Percentiles rank a stretch among this genome's conserved stretches.
Evolutionary conservation across 139 green algal genomes (phyloP).

Genomic region (Medakamo hakoo): DNA sequence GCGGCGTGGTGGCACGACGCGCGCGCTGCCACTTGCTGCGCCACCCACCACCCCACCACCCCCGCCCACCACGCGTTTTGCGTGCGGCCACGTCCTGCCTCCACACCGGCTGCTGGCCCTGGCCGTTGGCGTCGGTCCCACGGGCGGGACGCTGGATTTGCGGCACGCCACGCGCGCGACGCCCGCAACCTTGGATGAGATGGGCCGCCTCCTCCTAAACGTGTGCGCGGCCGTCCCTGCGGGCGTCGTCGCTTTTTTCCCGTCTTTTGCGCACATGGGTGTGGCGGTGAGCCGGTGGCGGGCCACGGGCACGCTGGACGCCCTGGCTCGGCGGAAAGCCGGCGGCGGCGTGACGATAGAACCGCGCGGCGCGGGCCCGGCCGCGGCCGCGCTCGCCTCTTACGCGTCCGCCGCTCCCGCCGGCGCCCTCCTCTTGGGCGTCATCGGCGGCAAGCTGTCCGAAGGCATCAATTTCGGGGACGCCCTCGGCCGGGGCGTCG

Average conservation of each 20-base stretch:
- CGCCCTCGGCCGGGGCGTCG: constrained; percentile 76
- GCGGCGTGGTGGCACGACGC: background rate
- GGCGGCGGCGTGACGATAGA: too few species aligned
- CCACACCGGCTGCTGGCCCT: constrained; percentile 13
- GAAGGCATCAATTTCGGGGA: constrained; percentile 99
- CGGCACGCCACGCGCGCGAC: constrained; percentile 11
- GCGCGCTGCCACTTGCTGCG: too few species aligned
- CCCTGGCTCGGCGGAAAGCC: constrained; percentile 35
- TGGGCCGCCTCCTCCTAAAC: constrained; percentile 56
- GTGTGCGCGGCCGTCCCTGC: constrained; percentile 25
- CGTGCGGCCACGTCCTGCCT: background rate
- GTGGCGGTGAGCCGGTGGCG: constrained; percentile 28
- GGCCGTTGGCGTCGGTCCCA: constrained; percentile 24
- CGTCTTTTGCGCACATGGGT: constrained; percentile 67
- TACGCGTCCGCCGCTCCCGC: background rate
- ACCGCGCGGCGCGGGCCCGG: too few species aligned
- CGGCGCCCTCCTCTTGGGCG: constrained; percentile 76
- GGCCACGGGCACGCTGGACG: constrained; percentile 21
- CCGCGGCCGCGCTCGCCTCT: too few species aligned
- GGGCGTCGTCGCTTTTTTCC: constrained; percentile 82
- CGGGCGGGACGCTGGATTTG: constrained; percentile 49
- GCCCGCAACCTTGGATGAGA: constrained; percentile 39
- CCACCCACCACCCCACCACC: too few species aligned
- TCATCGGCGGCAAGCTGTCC: constrained; percentile 87
- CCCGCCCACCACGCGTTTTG: background rate